Base-by-base conservation (phyloP, 495 filamentous ascomycete species). In the Hyphodiscus hymeniophilus region DNA sequence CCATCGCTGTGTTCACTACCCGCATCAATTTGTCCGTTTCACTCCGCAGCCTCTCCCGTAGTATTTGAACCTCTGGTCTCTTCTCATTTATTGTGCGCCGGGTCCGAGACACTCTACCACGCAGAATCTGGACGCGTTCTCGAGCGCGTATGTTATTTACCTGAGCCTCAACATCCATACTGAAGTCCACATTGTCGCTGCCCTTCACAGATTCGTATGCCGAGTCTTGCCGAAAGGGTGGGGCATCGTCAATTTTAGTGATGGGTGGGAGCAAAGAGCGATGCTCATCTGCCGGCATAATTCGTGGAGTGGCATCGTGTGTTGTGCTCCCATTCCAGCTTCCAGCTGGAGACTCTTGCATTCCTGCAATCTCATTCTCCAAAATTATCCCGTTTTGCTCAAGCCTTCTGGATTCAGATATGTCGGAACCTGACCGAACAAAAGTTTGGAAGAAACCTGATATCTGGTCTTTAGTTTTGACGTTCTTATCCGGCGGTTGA, bases 111-210 rank as follows among this genome's bases (percentile, higher is more conserved):
- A 52, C 56, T 35, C 48, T 40, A 7, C 28, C 40, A 2, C 56
- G 42, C n/a, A 48, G 41, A 16, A 51, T 47, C 17, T 38, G 31
- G 18, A 58, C 30, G n/a, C 48, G 44, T 23, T 58, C 51, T 38
- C 51, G 40, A 40, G 46, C 44, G 41, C 51, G 15, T 7, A 49
- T 23, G n/a, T 52, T 43, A 11, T 28, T 34, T 2, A 32, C 30
- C 22, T 49, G 47, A 6, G 38, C 38, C 2, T 49, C 45, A 7
- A n/a, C 3, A 26, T 41, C 44, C 3, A 42, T 5, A 15, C 42
- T 28, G 2, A 30, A 48, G 10, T 31, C 15, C 13, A 28, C 48
- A 34, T 52, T 49, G 1, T 50, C 24, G 10, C 15, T 6, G 3
- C 40, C 44, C 40, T 17, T 48, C 2, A 8, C 32, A 0, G 50